Conservation (phyloP, 2,329 filamentous ascomycete species). For the Trichoderma endophyticum region DNA sequence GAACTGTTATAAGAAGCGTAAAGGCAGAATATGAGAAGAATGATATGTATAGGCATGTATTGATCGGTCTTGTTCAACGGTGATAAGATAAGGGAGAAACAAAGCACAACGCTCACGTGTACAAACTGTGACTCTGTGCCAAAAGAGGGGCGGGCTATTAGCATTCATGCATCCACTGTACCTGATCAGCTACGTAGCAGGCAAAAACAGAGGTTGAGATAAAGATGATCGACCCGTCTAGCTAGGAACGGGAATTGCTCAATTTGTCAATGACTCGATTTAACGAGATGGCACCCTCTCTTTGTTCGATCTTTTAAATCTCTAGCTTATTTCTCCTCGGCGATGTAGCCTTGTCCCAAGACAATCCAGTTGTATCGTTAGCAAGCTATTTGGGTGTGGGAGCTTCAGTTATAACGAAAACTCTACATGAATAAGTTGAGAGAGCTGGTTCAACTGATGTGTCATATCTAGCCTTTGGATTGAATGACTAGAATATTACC, state of each 20-base stretch:
- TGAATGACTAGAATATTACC: background rate
- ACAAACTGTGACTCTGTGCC: background rate
- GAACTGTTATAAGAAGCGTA: background rate
- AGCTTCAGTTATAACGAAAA: too few relatives aligned
- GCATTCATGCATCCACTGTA: background rate
- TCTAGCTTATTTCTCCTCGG: background rate
- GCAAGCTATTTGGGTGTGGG: rapidly evolving
- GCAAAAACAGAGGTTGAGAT: background rate
- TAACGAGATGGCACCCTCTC: background rate
- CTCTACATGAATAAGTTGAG: background rate
- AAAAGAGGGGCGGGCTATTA: background rate
- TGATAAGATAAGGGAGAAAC: background rate
- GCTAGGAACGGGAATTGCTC: background rate
- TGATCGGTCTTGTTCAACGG: background rate
- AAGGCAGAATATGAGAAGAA: background rate
- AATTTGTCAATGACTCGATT: background rate
- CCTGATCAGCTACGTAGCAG: background rate
- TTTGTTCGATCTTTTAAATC: background rate
- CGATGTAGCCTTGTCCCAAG: background rate
- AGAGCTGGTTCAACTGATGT: rapidly evolving
- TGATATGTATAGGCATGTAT: background rate
- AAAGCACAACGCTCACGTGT: background rate
- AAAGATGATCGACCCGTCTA: background rate
- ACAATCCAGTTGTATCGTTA: background rate
- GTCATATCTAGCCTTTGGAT: background rate